These are phyloP conservation scores for Glomus cerebriforme DNA, from an alignment of 192 early-diverging fungal genomes.

Conservation along the genomic window DNA sequence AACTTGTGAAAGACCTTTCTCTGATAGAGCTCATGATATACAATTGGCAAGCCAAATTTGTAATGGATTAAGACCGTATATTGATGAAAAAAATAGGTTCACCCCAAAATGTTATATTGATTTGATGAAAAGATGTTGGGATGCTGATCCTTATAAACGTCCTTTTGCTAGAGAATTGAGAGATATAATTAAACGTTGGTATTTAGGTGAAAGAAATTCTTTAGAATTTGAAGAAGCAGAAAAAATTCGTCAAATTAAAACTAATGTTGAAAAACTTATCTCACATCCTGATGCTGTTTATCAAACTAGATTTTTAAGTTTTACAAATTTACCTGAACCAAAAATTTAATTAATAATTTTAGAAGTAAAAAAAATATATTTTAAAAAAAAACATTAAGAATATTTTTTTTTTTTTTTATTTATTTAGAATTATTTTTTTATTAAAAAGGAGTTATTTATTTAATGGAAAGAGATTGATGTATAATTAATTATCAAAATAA, in stretches of 20 bases:
- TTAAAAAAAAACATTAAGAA: no score
- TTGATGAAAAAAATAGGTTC: not conserved
- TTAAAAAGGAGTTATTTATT: no score
- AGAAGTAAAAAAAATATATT: no score
- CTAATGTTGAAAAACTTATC: not conserved
- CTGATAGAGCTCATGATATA: not conserved
- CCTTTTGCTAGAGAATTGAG: slow-evolving; percentile 37
- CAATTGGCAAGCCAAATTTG: not conserved
- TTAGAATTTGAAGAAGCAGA: not conserved
- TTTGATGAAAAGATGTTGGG: slow-evolving; percentile 21
- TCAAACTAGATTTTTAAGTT: not conserved
- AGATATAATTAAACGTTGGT: slow-evolving; percentile 31
- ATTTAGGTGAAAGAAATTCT: not conserved
- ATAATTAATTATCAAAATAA: no score
- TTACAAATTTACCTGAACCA: not conserved
- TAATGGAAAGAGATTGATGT: no score
- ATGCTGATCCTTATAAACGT: slow-evolving; percentile 17
- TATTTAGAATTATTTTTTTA: no score
- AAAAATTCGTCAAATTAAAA: not conserved
- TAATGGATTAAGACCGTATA: not conserved
- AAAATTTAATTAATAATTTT: not conserved
- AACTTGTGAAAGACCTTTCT: slow-evolving; percentile 38
- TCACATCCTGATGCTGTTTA: not conserved
- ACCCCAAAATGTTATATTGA: not conserved
- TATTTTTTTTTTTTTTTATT: no score